Conservation (phyloP, 306 rosid genomes). For the Inga leiocalycina region DNA sequence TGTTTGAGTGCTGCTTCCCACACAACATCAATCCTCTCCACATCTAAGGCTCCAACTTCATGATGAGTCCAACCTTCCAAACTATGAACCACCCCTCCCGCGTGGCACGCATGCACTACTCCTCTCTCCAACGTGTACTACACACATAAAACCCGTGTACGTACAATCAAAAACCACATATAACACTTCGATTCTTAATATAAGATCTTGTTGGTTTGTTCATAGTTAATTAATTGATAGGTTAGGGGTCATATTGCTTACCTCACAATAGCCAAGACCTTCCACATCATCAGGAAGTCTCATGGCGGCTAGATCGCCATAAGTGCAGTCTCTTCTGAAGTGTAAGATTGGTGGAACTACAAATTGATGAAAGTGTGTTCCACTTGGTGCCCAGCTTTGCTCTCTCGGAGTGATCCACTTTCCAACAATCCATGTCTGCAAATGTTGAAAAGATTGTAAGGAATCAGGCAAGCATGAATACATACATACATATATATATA, state of each 20-base stretch:
- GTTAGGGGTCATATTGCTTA: slow-evolving; percentile 11
- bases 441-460: not conserved
- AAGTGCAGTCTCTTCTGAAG: slow-evolving; percentile 84
- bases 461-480: not conserved
- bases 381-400: slow-evolving; percentile 82
- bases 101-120: slow-evolving; percentile 94
- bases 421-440: slow-evolving; percentile 94
- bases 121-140: slow-evolving; percentile 96
- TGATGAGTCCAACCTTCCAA: slow-evolving; percentile 91
- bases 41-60: slow-evolving; percentile 90
- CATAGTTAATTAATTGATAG: not conserved
- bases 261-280: slow-evolving; percentile 89
- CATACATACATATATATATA: no score
- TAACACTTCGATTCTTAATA: no score
- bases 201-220: no score
- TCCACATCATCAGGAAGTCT: slow-evolving; percentile 69
- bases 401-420: slow-evolving; percentile 93
- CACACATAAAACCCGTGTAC: not conserved
- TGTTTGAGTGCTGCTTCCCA: slow-evolving; percentile 90
- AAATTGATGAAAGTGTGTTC: slow-evolving; percentile 88
- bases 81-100: slow-evolving; percentile 85
- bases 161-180: no score
- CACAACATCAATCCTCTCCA: slow-evolving; percentile 73
- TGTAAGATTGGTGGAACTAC: slow-evolving; percentile 83
- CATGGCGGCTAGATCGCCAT: slow-evolving; percentile 96